These are phyloP conservation scores for Geranium incanum DNA, from an alignment of 441 rosid genomes.

Conservation along the genomic window DNA sequence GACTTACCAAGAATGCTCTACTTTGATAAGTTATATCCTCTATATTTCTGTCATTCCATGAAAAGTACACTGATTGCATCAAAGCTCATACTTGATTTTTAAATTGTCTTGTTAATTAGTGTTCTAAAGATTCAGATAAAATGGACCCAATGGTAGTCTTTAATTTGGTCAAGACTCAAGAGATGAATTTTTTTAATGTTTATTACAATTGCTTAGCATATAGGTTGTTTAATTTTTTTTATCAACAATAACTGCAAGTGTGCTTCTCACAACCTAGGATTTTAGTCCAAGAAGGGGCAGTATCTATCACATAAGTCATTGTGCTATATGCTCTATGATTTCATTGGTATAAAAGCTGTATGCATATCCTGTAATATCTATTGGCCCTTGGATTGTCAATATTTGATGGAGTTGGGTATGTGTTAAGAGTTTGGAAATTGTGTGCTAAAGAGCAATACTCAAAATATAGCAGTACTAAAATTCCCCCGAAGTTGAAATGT, in stretches of 20 bases:
- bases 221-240: neutral
- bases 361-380: neutral
- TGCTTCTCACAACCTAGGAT: neutral
- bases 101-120: neutral
- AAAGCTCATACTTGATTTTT: neutral
- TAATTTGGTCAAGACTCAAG: neutral
- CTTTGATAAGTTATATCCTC: neutral
- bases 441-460: neutral
- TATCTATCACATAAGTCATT: neutral
- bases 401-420: constrained; percentile 3
- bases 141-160: neutral
- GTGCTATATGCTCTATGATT: neutral
- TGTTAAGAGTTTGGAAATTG: neutral
- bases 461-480: neutral
- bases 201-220: neutral
- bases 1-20: neutral
- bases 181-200: neutral
- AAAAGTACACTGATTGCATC: neutral
- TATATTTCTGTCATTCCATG: constrained; percentile 2
- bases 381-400: neutral
- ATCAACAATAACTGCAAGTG: neutral
- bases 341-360: neutral
- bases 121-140: neutral
- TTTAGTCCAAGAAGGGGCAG: neutral
- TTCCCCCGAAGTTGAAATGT: neutral